Evolutionary conservation across 805 yeast genomes (phyloP), one percentile per base, ranked within the genome.

Genomic region (Cyberlindnera nakhonratchasimensis): DNA sequence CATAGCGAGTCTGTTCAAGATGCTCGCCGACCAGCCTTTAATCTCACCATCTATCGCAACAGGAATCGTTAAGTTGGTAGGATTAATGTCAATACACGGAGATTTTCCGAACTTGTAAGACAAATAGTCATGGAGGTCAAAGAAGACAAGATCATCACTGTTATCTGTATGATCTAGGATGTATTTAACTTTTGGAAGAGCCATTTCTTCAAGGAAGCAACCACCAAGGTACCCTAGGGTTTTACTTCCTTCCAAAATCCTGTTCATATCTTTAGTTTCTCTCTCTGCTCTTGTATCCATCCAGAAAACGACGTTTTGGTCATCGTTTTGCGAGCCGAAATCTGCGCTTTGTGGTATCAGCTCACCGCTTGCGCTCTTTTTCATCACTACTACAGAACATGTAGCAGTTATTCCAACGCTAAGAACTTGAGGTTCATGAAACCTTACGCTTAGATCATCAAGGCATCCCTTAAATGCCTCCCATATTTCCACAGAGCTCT

Each of bases 21-120:
- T 52, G 1, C 43, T 39, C 1, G 39, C 18, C 14, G 64, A 43
- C 80, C 82, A 79, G 5, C 84, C 86, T 47, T 71, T 71, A 14
- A 77, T 61, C 13, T 79, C 76, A 1, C 84, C 83, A 57, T 79
- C 85, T 40, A 75, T 62, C 3, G 75, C 82, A 9, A 69, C 52
- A 24, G 63, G 38, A 6, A 6, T 50, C 2, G 14, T 13, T 2
- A 16, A 7, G 20, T 44, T 43, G 14, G 40, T 17, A 10, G 37
- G 12, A 12, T 29, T n/a, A 42, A 46, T 17, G 48, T 50, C 9
- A 8, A 30, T 17, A 29, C 34, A 8, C 25, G 29, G 34, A 22
- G 54, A 43, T 32, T 45, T n/a, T 32, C 56, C 55, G 5, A 67
- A 42, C 50, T 50, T 47, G 37, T 48, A 54, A 9, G 67, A 61